Evolutionary conservation across 441 rosid species (phyloP), one percentile per base, ranked within the genome.

Genomic region (Gossypium schwendimanii): DNA sequence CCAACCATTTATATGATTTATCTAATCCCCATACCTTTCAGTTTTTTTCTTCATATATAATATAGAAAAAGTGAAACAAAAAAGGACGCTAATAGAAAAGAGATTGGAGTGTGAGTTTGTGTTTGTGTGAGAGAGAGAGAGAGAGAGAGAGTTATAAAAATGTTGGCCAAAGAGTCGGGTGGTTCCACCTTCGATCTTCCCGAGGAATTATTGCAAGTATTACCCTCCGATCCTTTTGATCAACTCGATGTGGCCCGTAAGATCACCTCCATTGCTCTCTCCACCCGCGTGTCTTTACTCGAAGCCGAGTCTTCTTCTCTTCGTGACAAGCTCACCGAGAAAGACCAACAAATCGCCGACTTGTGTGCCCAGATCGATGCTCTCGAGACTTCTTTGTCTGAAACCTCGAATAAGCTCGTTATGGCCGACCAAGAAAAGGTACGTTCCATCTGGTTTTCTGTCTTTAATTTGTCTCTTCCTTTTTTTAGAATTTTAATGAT

Each of bases 161-260:
- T 84, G 89, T 52, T 78, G 66, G 74, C 73, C 9, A 74, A 75
- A 26, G 87, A 82, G 69, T 73, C 87, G 14, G 70, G 78, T 79
- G 81, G 73, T 15, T 72, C 79, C 67, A 73, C 79, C 41, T 91
- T 94, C 86, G 94, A 87, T 36, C 89, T 94, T 71, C 93, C 94
- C 78, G 88, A 88, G 54, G 97, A 85, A 72, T 81, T 94, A 0
- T 76, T 91, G 71, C 72, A 78, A 74, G 79, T 83, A 2, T 72
- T 94, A 68, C 98, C 98, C 11, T 77, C 93, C 14, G 96, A 94
- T 89, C 98, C 98, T 0, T 94, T 88, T 75, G 89, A 90, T 17
- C 98, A 90, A 72, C 93, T 94, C 11, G 97, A 91, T 78, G 92
- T 94, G 75, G 98, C 97, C 44, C 96, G 98, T 47, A 94, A 91